Conservation (phyloP, 495 filamentous ascomycete genomes). For the Penicillium antarcticum region DNA sequence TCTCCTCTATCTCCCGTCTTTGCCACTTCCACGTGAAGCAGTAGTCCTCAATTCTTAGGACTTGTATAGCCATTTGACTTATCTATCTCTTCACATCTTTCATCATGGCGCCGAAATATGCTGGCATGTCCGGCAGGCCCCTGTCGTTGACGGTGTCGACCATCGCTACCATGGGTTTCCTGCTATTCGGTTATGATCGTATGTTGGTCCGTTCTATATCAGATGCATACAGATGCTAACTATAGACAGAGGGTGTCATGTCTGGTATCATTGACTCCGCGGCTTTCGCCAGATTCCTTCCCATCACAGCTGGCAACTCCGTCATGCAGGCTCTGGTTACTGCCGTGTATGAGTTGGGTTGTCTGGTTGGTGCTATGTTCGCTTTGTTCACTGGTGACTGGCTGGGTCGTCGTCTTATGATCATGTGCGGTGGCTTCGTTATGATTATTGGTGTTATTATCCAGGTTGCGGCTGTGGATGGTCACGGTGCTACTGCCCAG, state of each 20-base stretch:
- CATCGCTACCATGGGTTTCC: constrained; percentile 69
- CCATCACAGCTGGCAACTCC: constrained; percentile 59
- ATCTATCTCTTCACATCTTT: neutral
- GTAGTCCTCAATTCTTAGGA: neutral
- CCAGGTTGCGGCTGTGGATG: constrained; percentile 57
- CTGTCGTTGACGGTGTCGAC: constrained; percentile 62
- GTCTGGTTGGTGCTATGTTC: constrained; percentile 69
- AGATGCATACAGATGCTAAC: constrained; percentile 5
- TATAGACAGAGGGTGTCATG: constrained; percentile 60
- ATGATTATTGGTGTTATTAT: constrained; percentile 81
- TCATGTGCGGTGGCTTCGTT: constrained; percentile 59
- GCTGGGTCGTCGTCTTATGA: constrained; percentile 63
- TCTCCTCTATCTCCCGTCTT: constrained; percentile 6
- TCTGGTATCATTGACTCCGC: constrained; percentile 73
- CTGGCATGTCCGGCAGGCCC: constrained; percentile 62
- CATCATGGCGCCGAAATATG: constrained; percentile 43
- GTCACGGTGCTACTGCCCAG: constrained; percentile 53
- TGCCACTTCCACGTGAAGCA: constrained; percentile 8
- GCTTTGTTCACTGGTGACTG: constrained; percentile 66
- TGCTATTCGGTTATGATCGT: constrained; percentile 68
- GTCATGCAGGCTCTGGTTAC: constrained; percentile 80
- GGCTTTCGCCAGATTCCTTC: constrained; percentile 68
- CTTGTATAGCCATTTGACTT: constrained; percentile 1
- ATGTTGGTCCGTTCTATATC: constrained; percentile 1
- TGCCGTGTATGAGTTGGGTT: constrained; percentile 79